Percentiles rank a stretch among this genome's conserved stretches.
Evolutionary conservation across 345 rosid genomes (phyloP).

Genomic region (Gossypium herbaceum): DNA sequence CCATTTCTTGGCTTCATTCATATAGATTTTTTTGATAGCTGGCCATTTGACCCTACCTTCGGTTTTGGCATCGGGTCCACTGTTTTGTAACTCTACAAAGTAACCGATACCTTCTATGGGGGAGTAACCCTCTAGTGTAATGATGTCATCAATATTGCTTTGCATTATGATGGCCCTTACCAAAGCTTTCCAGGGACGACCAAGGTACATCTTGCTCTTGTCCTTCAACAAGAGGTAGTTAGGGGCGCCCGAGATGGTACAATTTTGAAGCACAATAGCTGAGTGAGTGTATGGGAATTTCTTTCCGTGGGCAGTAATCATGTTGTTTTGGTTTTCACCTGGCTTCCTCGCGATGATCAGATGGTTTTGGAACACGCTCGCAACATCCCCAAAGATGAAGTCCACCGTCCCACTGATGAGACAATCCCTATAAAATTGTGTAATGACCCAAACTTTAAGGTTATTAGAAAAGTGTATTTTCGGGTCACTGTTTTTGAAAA

Average conservation of each 20-base stretch:
- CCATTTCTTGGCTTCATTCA: constrained; percentile 24
- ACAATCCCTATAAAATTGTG: constrained; percentile 69
- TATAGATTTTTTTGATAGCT: constrained; percentile 35
- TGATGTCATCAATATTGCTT: constrained; percentile 42
- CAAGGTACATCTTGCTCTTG: constrained; percentile 7
- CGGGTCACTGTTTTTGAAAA: too few relatives aligned
- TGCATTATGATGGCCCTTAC: constrained; percentile 58
- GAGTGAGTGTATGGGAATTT: constrained; percentile 21
- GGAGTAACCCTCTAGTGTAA: constrained; percentile 59
- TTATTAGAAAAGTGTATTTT: too few relatives aligned
- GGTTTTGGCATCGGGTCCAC: constrained; percentile 52
- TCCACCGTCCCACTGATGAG: constrained; percentile 60
- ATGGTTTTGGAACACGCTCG: constrained; percentile 57
- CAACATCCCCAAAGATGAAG: constrained; percentile 60
- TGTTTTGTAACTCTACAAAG: constrained; percentile 43
- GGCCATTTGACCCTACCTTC: constrained; percentile 47
- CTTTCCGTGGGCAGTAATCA: constrained; percentile 67
- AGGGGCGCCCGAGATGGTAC: constrained; percentile 44
- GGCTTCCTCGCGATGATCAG: constrained; percentile 32
- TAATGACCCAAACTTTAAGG: too few relatives aligned
- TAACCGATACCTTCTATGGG: constrained; percentile 12
- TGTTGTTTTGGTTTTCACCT: constrained; percentile 18
- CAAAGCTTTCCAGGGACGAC: constrained; percentile 60
- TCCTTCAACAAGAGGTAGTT: constrained; percentile 33
- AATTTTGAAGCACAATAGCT: constrained; percentile 56